Percentiles rank a stretch among this genome's conserved stretches.
phyloP scores from a whole-genome alignment of 2,329 filamentous ascomycete genomes.

The Parasarocladium wereldwijsianum region DNA sequence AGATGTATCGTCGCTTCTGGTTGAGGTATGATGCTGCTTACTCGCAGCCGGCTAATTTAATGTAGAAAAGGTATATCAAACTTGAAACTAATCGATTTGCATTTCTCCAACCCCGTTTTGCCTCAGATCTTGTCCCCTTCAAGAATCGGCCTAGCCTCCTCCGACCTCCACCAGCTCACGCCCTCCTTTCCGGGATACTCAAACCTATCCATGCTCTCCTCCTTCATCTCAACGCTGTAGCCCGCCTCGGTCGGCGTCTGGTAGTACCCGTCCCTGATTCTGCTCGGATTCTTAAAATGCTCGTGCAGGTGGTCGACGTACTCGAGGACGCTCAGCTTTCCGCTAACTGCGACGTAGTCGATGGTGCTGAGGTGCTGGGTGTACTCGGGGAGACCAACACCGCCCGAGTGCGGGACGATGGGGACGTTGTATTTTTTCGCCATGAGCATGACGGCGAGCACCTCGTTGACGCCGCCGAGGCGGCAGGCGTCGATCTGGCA shows the following conservation, averaged over 20 bases:
- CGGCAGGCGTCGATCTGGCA: constrained; percentile 86
- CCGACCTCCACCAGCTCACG: constrained; percentile 74
- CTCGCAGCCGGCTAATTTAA: no score
- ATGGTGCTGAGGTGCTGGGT: constrained; percentile 57
- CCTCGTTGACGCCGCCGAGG: constrained; percentile 81
- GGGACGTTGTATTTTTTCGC: constrained; percentile 67
- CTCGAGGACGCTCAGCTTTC: constrained; percentile 70
- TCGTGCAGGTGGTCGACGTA: constrained; percentile 91
- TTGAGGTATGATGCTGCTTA: no score
- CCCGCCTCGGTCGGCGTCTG: constrained; percentile 71
- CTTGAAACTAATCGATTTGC: no score
- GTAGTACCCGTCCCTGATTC: constrained; percentile 76
- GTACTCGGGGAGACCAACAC: constrained; percentile 83
- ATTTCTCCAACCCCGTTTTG: no score
- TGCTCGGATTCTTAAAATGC: constrained; percentile 72
- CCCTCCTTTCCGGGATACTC: constrained; percentile 63
- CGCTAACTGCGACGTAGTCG: constrained; percentile 46
- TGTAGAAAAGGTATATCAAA: no score
- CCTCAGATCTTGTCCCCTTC: constrained; percentile 46
- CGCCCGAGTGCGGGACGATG: constrained; percentile 78
- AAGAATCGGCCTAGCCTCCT: constrained; percentile 63
- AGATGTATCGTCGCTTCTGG: no score
- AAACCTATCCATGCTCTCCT: constrained; percentile 69
- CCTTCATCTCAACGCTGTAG: constrained; percentile 90
- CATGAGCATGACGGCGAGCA: constrained; percentile 76